phyloP scores from a whole-genome alignment of 768 basidiomycete species.

The Boletus rubropictus region DNA sequence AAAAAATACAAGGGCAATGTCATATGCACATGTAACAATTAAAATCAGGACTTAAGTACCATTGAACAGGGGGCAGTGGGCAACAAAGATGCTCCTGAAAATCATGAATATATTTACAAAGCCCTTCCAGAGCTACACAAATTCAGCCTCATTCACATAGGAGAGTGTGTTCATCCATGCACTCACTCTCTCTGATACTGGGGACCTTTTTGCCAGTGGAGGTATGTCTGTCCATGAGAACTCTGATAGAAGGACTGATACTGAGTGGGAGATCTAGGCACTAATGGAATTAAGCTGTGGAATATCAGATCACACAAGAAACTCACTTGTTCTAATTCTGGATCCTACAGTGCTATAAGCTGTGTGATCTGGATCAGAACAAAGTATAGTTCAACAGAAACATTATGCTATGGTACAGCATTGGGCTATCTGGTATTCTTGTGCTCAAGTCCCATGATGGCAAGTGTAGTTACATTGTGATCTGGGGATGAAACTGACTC shows the following conservation, averaged over 20 bases:
- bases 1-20: no score
- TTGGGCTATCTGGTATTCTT: slow-evolving; percentile 10
- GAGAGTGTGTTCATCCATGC: not conserved
- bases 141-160: not conserved
- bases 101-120: not conserved
- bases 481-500: not conserved
- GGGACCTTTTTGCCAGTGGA: not conserved
- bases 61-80: no score
- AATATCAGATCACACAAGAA: not conserved
- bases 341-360: not conserved
- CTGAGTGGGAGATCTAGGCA: not conserved
- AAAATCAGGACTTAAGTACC: not conserved
- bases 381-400: not conserved
- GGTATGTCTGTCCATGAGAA: slow-evolving; percentile 2
- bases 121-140: not conserved
- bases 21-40: no score
- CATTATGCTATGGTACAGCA: slow-evolving; percentile 8
- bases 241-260: no score
- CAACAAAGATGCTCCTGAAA: not conserved
- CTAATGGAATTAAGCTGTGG: slow-evolving; percentile 4
- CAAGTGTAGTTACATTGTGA: not conserved
- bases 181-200: not conserved
- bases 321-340: not conserved
- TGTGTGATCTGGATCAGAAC: slow-evolving; percentile 6
- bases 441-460: not conserved